Base-by-base conservation (phyloP, 73 alveolate species). In the Symbiodinium pilosum region DNA sequence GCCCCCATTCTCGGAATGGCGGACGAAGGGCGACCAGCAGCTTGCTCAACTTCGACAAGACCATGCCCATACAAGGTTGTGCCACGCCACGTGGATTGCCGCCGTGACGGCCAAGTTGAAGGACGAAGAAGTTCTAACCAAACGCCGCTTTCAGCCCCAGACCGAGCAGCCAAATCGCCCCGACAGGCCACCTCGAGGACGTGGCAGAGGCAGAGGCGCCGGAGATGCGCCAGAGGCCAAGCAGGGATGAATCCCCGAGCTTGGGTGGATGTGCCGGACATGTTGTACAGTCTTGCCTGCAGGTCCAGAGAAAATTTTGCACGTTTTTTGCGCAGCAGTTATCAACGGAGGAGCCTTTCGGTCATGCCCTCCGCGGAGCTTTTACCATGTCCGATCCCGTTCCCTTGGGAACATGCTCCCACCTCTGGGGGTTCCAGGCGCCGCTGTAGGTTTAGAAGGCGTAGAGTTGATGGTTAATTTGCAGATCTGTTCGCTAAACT, bases 121-220 rank as follows among this genome's bases (percentile, higher is more conserved):
- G 91, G 91, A 83, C 91, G 91, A 83, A 41, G 91, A 83, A 39
- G 91, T 41, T 1, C 38, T 83, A 52, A 42, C 43, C 42, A 83
- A 83, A 26, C 38, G 39, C 1, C 91, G 91, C 4, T 44, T 44
- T 12, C 69, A 38, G 9, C 36, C 52, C 41, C 41, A 83, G 91
- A 18, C 28, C 9, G 69, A 47, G 24, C 64, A 7, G 7, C 64
- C 64, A 7, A 47, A 47, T 16, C 7, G 16, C 24, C 64, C 91
- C 4, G 32, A 34, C 43, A 43, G 59, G 30, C 54, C 64, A 30
- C 68, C 91, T 3, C 64, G 39, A 18, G 43, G 43, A 40, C 59
- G 88, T 32, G 88, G 64, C 88, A 83, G 43, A 40, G 43, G 43
- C 88, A 83, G 47, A 26, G 91, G 91, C 91, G 32, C 64, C 7